Percentiles rank a stretch among this genome's conserved stretches.
phyloP scores from a whole-genome alignment of 371 early-diverging fungal species.

The Fennellomyces sp. region DNA sequence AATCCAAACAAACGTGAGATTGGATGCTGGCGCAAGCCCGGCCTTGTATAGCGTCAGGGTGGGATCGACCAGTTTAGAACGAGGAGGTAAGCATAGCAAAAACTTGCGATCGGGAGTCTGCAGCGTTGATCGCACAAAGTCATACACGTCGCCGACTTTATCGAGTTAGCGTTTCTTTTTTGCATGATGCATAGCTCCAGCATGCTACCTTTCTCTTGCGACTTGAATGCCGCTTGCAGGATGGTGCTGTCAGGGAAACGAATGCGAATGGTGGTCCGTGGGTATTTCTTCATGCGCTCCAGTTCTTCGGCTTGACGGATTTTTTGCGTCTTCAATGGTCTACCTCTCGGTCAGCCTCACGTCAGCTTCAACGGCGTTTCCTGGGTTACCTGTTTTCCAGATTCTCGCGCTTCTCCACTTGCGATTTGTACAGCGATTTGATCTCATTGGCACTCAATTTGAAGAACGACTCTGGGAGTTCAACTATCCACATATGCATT shows the following conservation, averaged over 20 bases:
- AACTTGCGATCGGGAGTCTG: constrained; percentile 47
- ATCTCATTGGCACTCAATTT: constrained; percentile 40
- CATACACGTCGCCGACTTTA: constrained; percentile 44
- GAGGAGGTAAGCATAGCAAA: constrained; percentile 48
- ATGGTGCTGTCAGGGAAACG: constrained; percentile 47
- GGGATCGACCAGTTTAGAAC: constrained; percentile 43
- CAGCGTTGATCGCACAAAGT: constrained; percentile 39
- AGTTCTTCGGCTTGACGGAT: constrained; percentile 47
- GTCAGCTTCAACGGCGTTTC: neutral
- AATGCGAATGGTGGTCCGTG: constrained; percentile 50
- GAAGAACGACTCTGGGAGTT: constrained; percentile 50
- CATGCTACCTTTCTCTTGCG: constrained; percentile 43
- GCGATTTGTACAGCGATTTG: constrained; percentile 41
- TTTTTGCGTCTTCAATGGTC: constrained; percentile 53
- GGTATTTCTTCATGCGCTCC: constrained; percentile 48
- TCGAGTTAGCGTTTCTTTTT: neutral
- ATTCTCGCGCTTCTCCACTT: constrained; percentile 38
- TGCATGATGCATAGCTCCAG: neutral
- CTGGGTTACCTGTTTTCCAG: constrained; percentile 44
- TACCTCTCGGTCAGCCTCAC: constrained; percentile 2
- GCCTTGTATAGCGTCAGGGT: constrained; percentile 42
- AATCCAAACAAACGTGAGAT: constrained; percentile 50
- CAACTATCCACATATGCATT: too few relatives aligned
- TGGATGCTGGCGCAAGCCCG: constrained; percentile 49
- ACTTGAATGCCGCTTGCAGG: constrained; percentile 44